These are phyloP conservation scores for Jatropha podagrica DNA, from an alignment of 441 rosid species.

Conservation along the genomic window DNA sequence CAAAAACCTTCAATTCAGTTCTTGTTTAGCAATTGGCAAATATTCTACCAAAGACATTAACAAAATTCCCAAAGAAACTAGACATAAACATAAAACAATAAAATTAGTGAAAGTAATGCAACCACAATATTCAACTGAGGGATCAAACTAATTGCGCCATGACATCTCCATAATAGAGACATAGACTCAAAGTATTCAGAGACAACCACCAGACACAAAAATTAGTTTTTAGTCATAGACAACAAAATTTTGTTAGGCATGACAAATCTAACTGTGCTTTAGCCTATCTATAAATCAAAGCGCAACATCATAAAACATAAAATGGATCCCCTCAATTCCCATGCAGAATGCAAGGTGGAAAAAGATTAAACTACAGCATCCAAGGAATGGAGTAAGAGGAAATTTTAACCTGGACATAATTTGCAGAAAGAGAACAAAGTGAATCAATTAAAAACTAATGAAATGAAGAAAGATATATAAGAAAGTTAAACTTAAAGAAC, in stretches of 20 bases:
- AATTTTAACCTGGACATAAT: neutral
- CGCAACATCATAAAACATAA: conserved; percentile 4
- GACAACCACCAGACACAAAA: neutral
- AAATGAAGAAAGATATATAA: neutral
- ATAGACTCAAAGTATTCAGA: neutral
- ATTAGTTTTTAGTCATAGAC: neutral
- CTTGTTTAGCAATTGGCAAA: neutral
- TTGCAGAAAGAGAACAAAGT: neutral
- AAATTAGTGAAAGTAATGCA: neutral
- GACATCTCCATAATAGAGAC: conserved; percentile 1
- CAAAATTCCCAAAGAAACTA: neutral
- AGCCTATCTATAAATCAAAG: neutral
- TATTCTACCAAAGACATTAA: neutral
- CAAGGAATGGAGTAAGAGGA: conserved; percentile 1
- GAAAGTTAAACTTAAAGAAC: conserved; percentile 1
- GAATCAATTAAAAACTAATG: neutral
- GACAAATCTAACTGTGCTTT: neutral
- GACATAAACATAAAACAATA: neutral
- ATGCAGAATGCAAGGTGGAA: neutral
- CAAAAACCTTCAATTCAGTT: neutral
- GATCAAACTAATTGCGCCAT: neutral
- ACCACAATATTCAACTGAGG: neutral
- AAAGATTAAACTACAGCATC: conserved; percentile 4
- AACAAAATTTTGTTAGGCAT: neutral
- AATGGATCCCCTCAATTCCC: neutral